Conservation (phyloP, 208 protist species). For the Jaenimonas drosophilae region DNA sequence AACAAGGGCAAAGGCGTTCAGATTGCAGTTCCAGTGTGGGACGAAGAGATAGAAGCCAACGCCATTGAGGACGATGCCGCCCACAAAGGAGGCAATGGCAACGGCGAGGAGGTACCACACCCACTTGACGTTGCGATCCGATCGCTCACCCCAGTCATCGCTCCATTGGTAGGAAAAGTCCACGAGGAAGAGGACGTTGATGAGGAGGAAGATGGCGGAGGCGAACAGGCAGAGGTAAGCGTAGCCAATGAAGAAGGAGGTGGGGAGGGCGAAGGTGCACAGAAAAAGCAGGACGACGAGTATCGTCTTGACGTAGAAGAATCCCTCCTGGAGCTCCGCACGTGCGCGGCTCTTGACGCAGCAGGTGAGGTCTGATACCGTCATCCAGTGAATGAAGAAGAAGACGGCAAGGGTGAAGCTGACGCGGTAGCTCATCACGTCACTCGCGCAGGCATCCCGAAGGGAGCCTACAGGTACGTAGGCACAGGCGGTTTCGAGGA, state of each 20-base stretch:
- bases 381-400: slow-evolving; percentile 75
- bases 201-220: slow-evolving; percentile 72
- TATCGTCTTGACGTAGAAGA: slow-evolving; percentile 73
- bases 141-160: slow-evolving; percentile 83
- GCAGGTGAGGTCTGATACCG: slow-evolving; percentile 82
- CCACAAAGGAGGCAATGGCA: slow-evolving; percentile 27
- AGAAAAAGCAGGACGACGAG: slow-evolving; percentile 54
- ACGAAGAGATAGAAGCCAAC: slow-evolving; percentile 72
- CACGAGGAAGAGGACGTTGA: slow-evolving; percentile 91
- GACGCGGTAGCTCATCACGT: slow-evolving; percentile 80
- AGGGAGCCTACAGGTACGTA: slow-evolving; percentile 15
- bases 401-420: slow-evolving; percentile 76
- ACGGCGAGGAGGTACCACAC: slow-evolving; percentile 76
- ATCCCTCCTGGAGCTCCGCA: slow-evolving; percentile 64
- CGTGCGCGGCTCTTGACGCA: slow-evolving; percentile 63
- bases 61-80: slow-evolving; percentile 31
- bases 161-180: slow-evolving; percentile 92
- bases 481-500: slow-evolving; percentile 56
- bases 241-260: slow-evolving; percentile 75
- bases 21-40: slow-evolving; percentile 70
- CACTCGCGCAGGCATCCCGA: slow-evolving; percentile 37
- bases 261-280: slow-evolving; percentile 74
- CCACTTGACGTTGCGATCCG: slow-evolving; percentile 75
- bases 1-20: slow-evolving; percentile 78
- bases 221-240: slow-evolving; percentile 76